These are phyloP conservation scores for Leishmania braziliensis DNA, from an alignment of 208 protist species.

Conservation along the genomic window DNA sequence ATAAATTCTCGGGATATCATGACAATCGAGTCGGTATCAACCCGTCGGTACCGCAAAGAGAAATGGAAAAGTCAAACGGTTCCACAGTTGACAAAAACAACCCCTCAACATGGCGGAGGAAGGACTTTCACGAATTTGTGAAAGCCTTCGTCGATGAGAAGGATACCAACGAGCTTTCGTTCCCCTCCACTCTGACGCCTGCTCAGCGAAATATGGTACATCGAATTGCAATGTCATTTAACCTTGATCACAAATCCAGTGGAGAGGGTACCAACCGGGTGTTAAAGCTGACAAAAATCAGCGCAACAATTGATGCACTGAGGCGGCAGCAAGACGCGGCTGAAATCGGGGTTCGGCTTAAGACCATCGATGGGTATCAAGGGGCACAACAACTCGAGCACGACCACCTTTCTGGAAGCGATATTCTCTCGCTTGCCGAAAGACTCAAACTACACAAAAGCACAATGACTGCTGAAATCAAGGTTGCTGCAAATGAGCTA, in stretches of 20 bases:
- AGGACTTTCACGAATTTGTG: slow-evolving; percentile 73
- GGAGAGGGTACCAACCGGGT: slow-evolving; percentile 45
- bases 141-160: slow-evolving; percentile 76
- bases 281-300: slow-evolving; percentile 70
- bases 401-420: slow-evolving; percentile 36
- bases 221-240: slow-evolving; percentile 68
- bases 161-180: slow-evolving; percentile 54
- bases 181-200: slow-evolving; percentile 67
- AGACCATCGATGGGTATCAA: slow-evolving; percentile 79
- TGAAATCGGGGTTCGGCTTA: slow-evolving; percentile 42
- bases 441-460: slow-evolving; percentile 44
- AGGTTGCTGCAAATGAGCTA: slow-evolving; percentile 32
- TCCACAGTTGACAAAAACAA: slow-evolving; percentile 39
- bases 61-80: not conserved
- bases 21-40: not conserved
- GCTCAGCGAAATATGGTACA: slow-evolving; percentile 70
- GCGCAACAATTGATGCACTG: slow-evolving; percentile 29
- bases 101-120: slow-evolving; percentile 68
- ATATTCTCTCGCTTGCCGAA: slow-evolving; percentile 29
- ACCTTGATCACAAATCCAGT: slow-evolving; percentile 70
- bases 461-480: slow-evolving; percentile 53
- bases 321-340: slow-evolving; percentile 43
- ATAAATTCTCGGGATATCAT: not conserved
- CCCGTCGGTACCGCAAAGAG: not conserved
- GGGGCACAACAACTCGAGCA: slow-evolving; percentile 69